Percentiles rank a stretch among this genome's conserved stretches.
These are phyloP conservation scores for Acanthochlamys bracteata DNA, from an alignment of 106 monocot genomes.

Conservation along the genomic window DNA sequence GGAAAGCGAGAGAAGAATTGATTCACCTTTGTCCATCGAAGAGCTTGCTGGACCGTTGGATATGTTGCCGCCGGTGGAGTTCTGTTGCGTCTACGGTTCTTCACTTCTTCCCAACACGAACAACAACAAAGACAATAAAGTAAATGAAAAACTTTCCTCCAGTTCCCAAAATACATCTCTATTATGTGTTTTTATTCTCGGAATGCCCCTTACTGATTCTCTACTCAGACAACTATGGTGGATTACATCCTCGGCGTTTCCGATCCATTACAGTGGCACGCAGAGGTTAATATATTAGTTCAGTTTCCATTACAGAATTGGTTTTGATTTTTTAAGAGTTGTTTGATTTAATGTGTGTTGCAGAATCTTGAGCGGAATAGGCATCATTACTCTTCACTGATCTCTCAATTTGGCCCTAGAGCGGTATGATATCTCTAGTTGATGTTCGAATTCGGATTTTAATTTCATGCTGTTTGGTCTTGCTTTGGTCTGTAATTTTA, in stretches of 20 bases:
- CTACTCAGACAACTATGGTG: constrained; percentile 59
- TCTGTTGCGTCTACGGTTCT: constrained; percentile 90
- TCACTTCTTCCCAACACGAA: constrained; percentile 62
- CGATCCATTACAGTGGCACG: constrained; percentile 76
- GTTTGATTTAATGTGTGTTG: neutral
- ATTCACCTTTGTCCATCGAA: neutral
- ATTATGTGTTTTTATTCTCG: neutral
- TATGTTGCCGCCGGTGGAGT: constrained; percentile 61
- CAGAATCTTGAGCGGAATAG: constrained; percentile 83
- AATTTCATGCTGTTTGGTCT: neutral
- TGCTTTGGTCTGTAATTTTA: no score
- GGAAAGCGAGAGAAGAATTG: neutral
- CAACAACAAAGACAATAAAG: constrained; percentile 26
- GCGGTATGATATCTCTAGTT: constrained; percentile 23
- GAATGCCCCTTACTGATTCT: neutral
- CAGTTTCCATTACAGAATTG: neutral
- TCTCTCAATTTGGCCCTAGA: constrained; percentile 62
- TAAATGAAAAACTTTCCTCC: neutral
- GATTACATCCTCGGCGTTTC: constrained; percentile 88
- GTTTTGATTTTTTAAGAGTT: neutral
- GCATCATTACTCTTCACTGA: constrained; percentile 70
- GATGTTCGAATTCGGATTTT: neutral
- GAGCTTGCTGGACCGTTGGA: constrained; percentile 60
- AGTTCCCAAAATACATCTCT: neutral
- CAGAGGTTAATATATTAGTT: constrained; percentile 26